A percentile compares a stretch with the other conserved stretches of the same genome.
Conservation (phyloP, 108 stramenopile genomes). For the Cyclotella sp. region DNA sequence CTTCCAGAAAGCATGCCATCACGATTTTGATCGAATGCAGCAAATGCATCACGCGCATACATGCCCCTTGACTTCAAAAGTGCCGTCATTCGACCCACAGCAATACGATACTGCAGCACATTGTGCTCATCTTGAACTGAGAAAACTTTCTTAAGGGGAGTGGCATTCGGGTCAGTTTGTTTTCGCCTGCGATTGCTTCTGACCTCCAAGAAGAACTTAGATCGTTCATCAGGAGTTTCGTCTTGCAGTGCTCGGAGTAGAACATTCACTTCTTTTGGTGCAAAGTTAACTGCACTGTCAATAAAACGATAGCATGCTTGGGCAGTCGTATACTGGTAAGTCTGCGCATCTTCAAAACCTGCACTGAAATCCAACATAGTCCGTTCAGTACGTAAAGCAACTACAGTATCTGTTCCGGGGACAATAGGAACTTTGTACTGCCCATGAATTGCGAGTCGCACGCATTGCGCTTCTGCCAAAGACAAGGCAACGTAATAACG, state of each 20-base stretch:
- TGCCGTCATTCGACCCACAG: constrained; percentile 90
- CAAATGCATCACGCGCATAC: constrained; percentile 96
- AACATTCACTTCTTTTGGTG: constrained; percentile 86
- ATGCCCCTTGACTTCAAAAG: constrained; percentile 92
- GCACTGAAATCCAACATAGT: constrained; percentile 84
- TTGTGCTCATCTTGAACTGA: constrained; percentile 96
- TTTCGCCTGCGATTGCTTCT: constrained; percentile 94
- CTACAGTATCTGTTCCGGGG: constrained; percentile 81
- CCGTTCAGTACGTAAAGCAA: constrained; percentile 80
- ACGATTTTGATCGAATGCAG: constrained; percentile 92
- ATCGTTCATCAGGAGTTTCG: constrained; percentile 82
- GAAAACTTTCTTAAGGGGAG: constrained; percentile 94
- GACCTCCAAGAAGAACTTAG: constrained; percentile 95
- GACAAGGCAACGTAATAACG: constrained; percentile 94
- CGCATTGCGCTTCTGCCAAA: constrained; percentile 94
- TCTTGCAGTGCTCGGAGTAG: constrained; percentile 94
- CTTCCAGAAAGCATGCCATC: constrained; percentile 92
- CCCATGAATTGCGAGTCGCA: constrained; percentile 93
- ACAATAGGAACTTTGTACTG: constrained; percentile 74
- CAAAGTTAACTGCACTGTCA: constrained; percentile 93
- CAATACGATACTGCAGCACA: constrained; percentile 93
- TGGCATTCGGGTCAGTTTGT: constrained; percentile 89
- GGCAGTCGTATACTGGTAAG: constrained; percentile 90
- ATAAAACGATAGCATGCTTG: constrained; percentile 95
- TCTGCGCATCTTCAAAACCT: constrained; percentile 83